phyloP scores from a whole-genome alignment of 2,329 filamentous ascomycete genomes.

The Endothia cerciana region DNA sequence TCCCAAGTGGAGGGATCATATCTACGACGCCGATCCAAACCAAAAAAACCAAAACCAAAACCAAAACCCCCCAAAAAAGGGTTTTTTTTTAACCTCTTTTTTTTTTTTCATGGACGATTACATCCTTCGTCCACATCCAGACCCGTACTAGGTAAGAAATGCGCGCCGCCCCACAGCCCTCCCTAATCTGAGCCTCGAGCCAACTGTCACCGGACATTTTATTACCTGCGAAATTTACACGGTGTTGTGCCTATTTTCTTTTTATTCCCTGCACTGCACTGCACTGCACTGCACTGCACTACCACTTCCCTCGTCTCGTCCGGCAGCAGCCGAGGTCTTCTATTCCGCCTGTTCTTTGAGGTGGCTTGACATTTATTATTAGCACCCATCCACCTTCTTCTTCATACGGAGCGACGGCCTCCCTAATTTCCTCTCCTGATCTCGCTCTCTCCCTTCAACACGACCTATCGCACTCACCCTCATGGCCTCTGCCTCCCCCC shows the following conservation, averaged over 20 bases:
- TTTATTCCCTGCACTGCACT: neutral
- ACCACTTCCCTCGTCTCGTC: slow-evolving; percentile 9
- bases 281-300: slow-evolving; percentile 8
- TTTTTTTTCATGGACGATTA: neutral
- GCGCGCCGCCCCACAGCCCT: slow-evolving; percentile 12
- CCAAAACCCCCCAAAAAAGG: too few species aligned
- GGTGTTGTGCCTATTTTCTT: slow-evolving; percentile 19
- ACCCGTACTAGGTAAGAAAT: slow-evolving; percentile 25
- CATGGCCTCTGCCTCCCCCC: neutral
- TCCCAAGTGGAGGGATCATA: neutral
- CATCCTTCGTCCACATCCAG: slow-evolving; percentile 6
- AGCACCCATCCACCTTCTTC: slow-evolving; percentile 14
- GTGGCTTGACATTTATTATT: slow-evolving; percentile 18
- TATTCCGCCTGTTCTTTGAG: slow-evolving; percentile 6
- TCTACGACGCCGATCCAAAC: neutral
- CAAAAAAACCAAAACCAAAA: too few species aligned
- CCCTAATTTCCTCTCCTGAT: slow-evolving; percentile 12
- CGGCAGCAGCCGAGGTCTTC: neutral
- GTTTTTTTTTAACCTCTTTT: neutral
- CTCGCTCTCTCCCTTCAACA: neutral
- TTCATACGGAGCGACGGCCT: neutral
- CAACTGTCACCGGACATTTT: slow-evolving; percentile 3
- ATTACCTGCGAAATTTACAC: slow-evolving; percentile 10
- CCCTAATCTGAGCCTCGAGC: slow-evolving; percentile 9
- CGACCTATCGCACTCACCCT: neutral